These are phyloP conservation scores for Hibiscus syriacus DNA, from an alignment of 345 rosid species.

Conservation along the genomic window DNA sequence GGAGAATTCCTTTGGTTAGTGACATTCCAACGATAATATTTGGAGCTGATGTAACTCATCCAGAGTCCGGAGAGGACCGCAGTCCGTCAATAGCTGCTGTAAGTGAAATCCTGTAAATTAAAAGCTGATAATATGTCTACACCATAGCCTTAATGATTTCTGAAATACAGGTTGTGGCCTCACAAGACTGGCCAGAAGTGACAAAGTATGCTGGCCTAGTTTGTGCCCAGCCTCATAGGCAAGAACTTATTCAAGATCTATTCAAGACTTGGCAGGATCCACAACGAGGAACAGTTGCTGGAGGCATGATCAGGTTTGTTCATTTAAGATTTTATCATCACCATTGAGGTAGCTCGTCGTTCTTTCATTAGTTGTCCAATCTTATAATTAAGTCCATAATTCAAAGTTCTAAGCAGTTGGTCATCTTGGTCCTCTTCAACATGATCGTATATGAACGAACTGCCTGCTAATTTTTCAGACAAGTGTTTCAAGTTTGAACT, in stretches of 20 bases:
- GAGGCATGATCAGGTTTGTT: slow-evolving; percentile 41
- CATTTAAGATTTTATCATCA: background rate
- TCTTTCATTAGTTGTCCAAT: background rate
- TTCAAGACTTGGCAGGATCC: slow-evolving; percentile 38
- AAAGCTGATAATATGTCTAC: background rate
- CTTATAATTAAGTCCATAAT: background rate
- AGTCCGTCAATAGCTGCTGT: slow-evolving; percentile 48
- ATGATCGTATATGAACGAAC: background rate
- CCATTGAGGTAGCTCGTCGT: background rate
- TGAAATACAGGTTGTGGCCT: slow-evolving; percentile 33
- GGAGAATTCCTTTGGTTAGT: slow-evolving; percentile 37
- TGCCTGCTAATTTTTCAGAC: background rate
- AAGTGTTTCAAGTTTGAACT: background rate
- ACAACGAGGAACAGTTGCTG: slow-evolving; percentile 29
- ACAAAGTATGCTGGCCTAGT: slow-evolving; percentile 35
- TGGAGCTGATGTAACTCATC: slow-evolving; percentile 52
- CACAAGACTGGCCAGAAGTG: slow-evolving; percentile 48
- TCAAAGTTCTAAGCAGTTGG: slow-evolving; percentile 2
- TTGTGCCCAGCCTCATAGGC: slow-evolving; percentile 37
- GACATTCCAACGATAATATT: slow-evolving; percentile 39
- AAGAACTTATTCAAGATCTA: slow-evolving; percentile 38
- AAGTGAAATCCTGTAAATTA: slow-evolving; percentile 7
- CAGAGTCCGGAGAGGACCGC: slow-evolving; percentile 35
- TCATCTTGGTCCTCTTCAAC: background rate
- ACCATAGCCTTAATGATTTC: slow-evolving; percentile 4